Percentiles rank a stretch among this genome's conserved stretches.
Evolutionary conservation across 75 land plant genomes (phyloP).

Genomic region (Pinus taeda): DNA sequence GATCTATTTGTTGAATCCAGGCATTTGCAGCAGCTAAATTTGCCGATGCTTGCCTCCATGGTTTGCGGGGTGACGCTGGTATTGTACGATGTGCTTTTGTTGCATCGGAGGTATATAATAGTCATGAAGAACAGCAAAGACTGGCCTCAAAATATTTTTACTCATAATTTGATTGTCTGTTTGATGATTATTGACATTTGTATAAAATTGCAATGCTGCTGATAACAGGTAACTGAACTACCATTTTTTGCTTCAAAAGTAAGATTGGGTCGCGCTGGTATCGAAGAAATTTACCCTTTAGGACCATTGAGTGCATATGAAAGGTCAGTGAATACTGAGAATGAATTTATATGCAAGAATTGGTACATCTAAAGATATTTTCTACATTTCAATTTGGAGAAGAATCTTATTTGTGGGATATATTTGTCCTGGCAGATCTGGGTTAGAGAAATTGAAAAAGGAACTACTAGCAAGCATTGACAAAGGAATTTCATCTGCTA

Average conservation of each 20-base stretch:
- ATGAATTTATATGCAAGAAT: not conserved
- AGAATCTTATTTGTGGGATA: not conserved
- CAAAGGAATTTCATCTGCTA: conserved; percentile 73
- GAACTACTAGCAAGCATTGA: conserved; percentile 88
- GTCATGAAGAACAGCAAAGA: not conserved
- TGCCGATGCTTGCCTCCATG: conserved; percentile 38
- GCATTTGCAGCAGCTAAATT: conserved; percentile 56
- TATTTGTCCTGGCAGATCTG: not conserved
- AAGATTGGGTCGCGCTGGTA: conserved; percentile 33
- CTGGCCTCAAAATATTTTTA: no score
- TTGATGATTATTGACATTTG: no score
- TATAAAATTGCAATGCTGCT: no score
- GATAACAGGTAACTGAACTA: conserved; percentile 39
- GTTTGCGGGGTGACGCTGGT: conserved; percentile 37
- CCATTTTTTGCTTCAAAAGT: conserved; percentile 51
- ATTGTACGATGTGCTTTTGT: conserved; percentile 43
- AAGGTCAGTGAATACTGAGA: conserved; percentile 15
- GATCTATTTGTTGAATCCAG: conserved; percentile 8
- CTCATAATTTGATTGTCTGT: no score
- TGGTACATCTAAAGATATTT: not conserved
- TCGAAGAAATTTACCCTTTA: conserved; percentile 39
- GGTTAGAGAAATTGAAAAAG: not conserved
- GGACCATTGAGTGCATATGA: conserved; percentile 41
- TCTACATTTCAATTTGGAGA: not conserved
- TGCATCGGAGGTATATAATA: conserved; percentile 31